Percentiles rank a stretch among this genome's conserved stretches.
Conservation (phyloP, 2,329 filamentous ascomycete species). For the Stagonosporopsis chrysanthemi region DNA sequence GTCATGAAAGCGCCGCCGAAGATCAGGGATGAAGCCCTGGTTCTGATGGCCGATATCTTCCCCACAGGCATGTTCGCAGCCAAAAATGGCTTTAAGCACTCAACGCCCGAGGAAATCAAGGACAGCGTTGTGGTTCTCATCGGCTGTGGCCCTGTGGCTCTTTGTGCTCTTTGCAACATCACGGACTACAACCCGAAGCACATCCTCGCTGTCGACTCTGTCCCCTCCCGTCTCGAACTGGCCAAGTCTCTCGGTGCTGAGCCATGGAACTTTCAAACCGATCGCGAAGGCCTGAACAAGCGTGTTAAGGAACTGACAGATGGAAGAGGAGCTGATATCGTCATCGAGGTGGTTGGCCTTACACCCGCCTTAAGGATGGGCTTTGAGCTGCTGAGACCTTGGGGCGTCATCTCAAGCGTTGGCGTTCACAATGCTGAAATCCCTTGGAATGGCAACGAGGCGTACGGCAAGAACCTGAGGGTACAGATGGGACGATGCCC, state of each 20-base stretch:
- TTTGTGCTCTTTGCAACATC: conserved; percentile 82
- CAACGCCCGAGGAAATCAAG: conserved; percentile 63
- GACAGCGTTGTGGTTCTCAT: conserved; percentile 79
- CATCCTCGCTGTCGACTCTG: conserved; percentile 79
- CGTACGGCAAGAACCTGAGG: conserved; percentile 60
- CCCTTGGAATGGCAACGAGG: conserved; percentile 57
- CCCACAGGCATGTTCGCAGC: conserved; percentile 84
- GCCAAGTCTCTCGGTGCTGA: conserved; percentile 80
- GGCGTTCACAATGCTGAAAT: conserved; percentile 60
- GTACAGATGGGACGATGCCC: conserved; percentile 61
- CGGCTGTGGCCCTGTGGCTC: conserved; percentile 80
- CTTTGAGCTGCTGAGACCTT: conserved; percentile 59
- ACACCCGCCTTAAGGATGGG: conserved; percentile 57
- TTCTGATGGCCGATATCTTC: conserved; percentile 94
- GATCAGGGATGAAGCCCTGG: conserved; percentile 76
- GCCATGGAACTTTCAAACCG: conserved; percentile 77
- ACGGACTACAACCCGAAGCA: conserved; percentile 77
- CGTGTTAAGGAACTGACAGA: conserved; percentile 77
- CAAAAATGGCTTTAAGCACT: conserved; percentile 74
- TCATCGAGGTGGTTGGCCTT: conserved; percentile 66
- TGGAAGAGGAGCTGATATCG: conserved; percentile 83
- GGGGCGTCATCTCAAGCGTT: conserved; percentile 57
- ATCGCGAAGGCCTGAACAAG: conserved; percentile 69
- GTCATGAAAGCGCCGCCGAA: conserved; percentile 75
- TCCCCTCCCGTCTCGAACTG: conserved; percentile 75